These are phyloP conservation scores for Turritis glabra DNA, from an alignment of 345 rosid genomes.

Conservation along the genomic window DNA sequence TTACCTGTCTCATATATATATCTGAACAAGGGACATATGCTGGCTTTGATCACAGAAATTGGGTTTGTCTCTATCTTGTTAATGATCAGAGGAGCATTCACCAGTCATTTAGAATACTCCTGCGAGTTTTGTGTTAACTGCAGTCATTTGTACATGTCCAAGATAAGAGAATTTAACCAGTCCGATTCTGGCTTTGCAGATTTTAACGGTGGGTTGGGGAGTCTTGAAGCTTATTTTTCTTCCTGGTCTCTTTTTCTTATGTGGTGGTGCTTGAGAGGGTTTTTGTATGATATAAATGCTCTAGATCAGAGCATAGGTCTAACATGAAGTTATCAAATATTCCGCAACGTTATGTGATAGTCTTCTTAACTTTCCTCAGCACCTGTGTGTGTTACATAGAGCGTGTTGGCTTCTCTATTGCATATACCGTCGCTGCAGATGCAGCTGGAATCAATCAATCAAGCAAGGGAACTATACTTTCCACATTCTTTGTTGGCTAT, in stretches of 20 bases:
- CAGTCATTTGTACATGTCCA: neutral
- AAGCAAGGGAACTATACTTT: slow-evolving; percentile 84
- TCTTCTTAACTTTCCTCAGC: slow-evolving; percentile 79
- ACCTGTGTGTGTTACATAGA: slow-evolving; percentile 91
- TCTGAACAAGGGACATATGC: neutral
- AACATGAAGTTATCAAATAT: slow-evolving; percentile 61
- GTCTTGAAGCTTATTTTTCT: slow-evolving; percentile 1
- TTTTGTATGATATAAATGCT: slow-evolving; percentile 14
- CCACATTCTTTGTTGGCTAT: slow-evolving; percentile 87
- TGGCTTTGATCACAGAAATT: neutral
- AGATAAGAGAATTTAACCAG: neutral
- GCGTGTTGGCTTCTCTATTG: slow-evolving; percentile 97
- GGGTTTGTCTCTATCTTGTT: neutral
- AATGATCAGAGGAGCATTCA: neutral
- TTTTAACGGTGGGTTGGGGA: neutral
- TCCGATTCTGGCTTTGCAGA: slow-evolving; percentile 14
- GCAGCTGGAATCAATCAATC: slow-evolving; percentile 87
- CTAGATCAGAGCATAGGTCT: slow-evolving; percentile 22
- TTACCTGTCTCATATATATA: neutral
- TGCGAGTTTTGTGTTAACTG: neutral
- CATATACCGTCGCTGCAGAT: slow-evolving; percentile 90
- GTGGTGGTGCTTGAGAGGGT: slow-evolving; percentile 37
- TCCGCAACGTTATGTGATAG: slow-evolving; percentile 80
- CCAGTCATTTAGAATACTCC: neutral
- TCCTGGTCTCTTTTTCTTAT: slow-evolving; percentile 28